Base-by-base conservation (phyloP, 805 yeast species). In the Diddensiella transvaalensis region DNA sequence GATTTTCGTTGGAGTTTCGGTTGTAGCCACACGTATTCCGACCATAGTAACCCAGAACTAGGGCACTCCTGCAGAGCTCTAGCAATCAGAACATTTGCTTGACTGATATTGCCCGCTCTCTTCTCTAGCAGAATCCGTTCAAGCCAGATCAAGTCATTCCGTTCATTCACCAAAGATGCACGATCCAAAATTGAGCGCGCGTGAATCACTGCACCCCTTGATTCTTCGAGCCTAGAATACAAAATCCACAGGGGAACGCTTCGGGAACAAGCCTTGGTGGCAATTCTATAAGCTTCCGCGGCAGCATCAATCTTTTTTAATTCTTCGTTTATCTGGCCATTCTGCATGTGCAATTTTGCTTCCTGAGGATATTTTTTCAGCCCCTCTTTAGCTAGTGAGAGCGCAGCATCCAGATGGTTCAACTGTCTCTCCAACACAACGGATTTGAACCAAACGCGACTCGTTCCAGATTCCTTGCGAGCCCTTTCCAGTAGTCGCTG, bases 141-240 rank as follows among this genome's bases (percentile, higher is more conserved):
- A 4, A 72, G 57, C 81, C 87, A 82, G 1, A 90, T 56, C n/a
- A 49, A 44, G 24, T 78, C 85, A 33, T 67, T 66, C 3, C 66
- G 58, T 0, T 82, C 78, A 47, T 75, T 77, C 22, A 70, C 68
- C 13, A 80, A 53, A 4, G 85, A 61, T 0, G 85, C 93, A 22
- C 79, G 68, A 56, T 88, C 96, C 19, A 89, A 65, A 1, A 76
- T 70, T 0, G 96, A 81, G 51, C 96, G 76, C 0, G 95, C 88
- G 49, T 78, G 71, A 2, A 82, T 74, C 1, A 71, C 50, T 2
- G 73, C 69, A 0, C 70, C 70, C 8, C 74, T 57, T 1, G 61
- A 52, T 51, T 74, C 79, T 52, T 81, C 85, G 2, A 78, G 46
- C 2, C 60, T 54, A 0, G 88, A 71, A 4, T 80, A 59, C 3